Evolutionary conservation across 2,329 filamentous ascomycete species (phyloP).

Genomic region (Talaromyces rugulosus): DNA sequence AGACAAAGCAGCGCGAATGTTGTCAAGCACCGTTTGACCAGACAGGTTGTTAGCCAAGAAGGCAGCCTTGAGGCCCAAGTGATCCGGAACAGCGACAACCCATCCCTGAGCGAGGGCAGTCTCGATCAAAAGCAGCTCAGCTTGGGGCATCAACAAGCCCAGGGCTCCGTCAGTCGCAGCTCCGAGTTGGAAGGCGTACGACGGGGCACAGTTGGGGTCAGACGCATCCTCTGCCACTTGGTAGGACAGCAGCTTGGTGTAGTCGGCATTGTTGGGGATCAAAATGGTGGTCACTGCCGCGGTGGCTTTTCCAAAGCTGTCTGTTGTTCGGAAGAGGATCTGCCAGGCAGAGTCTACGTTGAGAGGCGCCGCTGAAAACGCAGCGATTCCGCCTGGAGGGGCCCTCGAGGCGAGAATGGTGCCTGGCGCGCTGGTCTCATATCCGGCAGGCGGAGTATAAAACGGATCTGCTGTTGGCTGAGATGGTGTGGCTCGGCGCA

Average conservation of each 20-base stretch:
- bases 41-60: slow-evolving; percentile 40
- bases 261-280: slow-evolving; percentile 29
- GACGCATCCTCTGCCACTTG: slow-evolving; percentile 33
- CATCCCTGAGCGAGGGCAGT: slow-evolving; percentile 41
- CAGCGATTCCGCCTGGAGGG: slow-evolving; percentile 21
- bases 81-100: slow-evolving; percentile 50
- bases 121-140: slow-evolving; percentile 28
- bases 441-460: slow-evolving; percentile 25
- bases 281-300: slow-evolving; percentile 38
- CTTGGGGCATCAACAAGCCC: slow-evolving; percentile 29
- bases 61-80: slow-evolving; percentile 41
- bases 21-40: slow-evolving; percentile 43
- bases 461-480: slow-evolving; percentile 20
- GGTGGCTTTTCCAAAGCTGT: slow-evolving; percentile 32
- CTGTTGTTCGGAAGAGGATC: slow-evolving; percentile 38
- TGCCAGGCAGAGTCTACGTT: slow-evolving; percentile 27
- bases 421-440: slow-evolving; percentile 22
- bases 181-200: slow-evolving; percentile 30
- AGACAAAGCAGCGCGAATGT: slow-evolving; percentile 38
- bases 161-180: slow-evolving; percentile 36
- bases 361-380: slow-evolving; percentile 17
- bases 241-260: slow-evolving; percentile 38
- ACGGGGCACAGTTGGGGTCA: slow-evolving; percentile 24
- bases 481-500: background rate
- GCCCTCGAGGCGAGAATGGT: slow-evolving; percentile 24